phyloP scores from a whole-genome alignment of 2,329 filamentous ascomycete genomes.

The Coleophoma cylindrospora region DNA sequence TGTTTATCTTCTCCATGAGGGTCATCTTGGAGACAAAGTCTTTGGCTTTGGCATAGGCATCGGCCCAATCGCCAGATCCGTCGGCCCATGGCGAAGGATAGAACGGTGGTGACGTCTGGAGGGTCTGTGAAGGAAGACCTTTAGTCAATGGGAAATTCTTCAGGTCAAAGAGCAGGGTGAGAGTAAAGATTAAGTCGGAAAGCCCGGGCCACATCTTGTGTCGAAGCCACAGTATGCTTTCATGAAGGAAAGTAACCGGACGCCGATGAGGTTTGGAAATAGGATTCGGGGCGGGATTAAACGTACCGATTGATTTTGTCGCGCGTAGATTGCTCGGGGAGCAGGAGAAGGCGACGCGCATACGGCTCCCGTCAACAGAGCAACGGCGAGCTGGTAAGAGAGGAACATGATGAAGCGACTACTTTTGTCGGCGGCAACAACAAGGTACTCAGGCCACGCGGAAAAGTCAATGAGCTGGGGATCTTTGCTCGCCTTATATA shows the following conservation, averaged over 20 bases:
- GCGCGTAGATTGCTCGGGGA: background rate
- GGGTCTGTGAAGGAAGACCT: background rate
- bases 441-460: too few species aligned
- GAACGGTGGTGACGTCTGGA: conserved; percentile 12
- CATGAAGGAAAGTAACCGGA: background rate
- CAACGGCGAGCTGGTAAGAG: background rate
- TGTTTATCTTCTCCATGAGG: conserved; percentile 80
- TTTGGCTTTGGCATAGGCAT: conserved; percentile 66
- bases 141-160: background rate
- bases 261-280: background rate
- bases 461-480: too few species aligned
- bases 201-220: too few species aligned
- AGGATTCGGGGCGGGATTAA: background rate
- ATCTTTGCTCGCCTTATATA: too few species aligned
- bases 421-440: too few species aligned
- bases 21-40: conserved; percentile 69
- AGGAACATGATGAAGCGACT: background rate
- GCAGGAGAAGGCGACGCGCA: background rate
- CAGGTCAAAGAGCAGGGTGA: too few species aligned
- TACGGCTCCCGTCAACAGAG: background rate
- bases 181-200: too few species aligned
- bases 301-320: background rate
- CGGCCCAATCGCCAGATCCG: conserved; percentile 48
- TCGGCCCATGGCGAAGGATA: conserved; percentile 25
- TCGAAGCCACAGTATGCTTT: background rate